Evolutionary conservation across 2,329 filamentous ascomycete genomes (phyloP).

Genomic region (Lecanosticta acicola): DNA sequence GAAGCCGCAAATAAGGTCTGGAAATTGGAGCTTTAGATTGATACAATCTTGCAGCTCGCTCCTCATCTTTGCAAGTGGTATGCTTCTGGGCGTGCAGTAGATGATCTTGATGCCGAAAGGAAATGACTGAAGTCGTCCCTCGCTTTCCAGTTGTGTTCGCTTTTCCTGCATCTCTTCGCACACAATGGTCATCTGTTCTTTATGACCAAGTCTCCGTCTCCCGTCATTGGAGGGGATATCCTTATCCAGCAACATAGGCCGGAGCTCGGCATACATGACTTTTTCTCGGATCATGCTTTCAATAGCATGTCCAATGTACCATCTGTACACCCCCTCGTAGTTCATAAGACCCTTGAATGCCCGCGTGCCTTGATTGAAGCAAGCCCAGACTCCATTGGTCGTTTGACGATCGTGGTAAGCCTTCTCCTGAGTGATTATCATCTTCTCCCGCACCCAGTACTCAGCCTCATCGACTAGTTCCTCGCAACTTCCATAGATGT

Average conservation of each 20-base stretch:
- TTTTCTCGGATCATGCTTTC: constrained; percentile 58
- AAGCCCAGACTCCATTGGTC: constrained; percentile 46
- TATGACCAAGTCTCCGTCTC: constrained; percentile 47
- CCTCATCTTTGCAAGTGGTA: constrained; percentile 45
- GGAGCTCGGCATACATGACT: constrained; percentile 66
- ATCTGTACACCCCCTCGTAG: constrained; percentile 57
- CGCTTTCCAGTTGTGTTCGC: constrained; percentile 34
- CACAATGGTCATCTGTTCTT: constrained; percentile 57
- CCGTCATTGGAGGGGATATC: constrained; percentile 57
- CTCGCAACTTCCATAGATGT: constrained; percentile 6
- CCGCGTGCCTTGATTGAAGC: constrained; percentile 64
- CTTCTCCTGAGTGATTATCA: constrained; percentile 22
- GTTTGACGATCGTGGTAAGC: constrained; percentile 24
- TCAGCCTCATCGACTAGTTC: constrained; percentile 19
- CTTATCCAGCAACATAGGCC: constrained; percentile 65
- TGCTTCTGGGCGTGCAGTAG: constrained; percentile 63
- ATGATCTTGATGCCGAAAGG: constrained; percentile 63
- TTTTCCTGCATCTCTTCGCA: constrained; percentile 51
- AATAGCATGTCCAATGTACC: constrained; percentile 56
- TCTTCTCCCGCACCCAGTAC: constrained; percentile 28
- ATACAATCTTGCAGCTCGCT: constrained; percentile 57
- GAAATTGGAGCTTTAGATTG: constrained; percentile 52
- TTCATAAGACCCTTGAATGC: constrained; percentile 70
- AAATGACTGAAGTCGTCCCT: constrained; percentile 43
- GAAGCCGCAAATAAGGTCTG: constrained; percentile 61